Base-by-base conservation (phyloP, 768 basidiomycete genomes). In the Tulasnella sp. region DNA sequence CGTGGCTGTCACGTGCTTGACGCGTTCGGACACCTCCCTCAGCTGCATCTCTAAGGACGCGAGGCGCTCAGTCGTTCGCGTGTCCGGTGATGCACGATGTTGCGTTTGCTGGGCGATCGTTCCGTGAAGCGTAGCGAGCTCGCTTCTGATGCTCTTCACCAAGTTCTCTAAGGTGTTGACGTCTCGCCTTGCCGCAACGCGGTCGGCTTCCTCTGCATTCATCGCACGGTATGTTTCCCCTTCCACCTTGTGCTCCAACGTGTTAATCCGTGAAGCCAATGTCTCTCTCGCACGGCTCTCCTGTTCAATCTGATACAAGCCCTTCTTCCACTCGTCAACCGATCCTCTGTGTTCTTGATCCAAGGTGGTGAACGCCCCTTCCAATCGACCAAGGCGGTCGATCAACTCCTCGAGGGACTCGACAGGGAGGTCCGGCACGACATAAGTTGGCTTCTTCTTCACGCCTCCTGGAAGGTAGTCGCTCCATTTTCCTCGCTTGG, bases 321-420 rank as follows among this genome's bases (percentile, higher is more conserved):
- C 80, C 29, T 76, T 77, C 24, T 85, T 83, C 21, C 79, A 71
- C 61, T 78, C 77, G 4, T 71, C 66, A 30, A 48, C 23, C 3
- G 53, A 41, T 15, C 42, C 43, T 21, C 63, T 60, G 19, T 63
- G 63, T 10, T 52, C 53, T 77, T 76, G 3, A 73, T 58, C 27
- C 32, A 91, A 72, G 5, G 77, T 75, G 13, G 82, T 80, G 13
- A 88, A 72, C 1, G 77, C 81, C 24, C 71, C 75, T 69, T 90
- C 88, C 42, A 90, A 77, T 34, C 73, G 73, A 61, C 78, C 77
- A 11, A 91, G 70, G 8, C 87, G 80, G 5, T 75, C 73, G 2
- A 81, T 74, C 23, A 90, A 72, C 58, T 87, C 87, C 3, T 78
- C 77, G 19, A 88, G 72, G 68, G 87, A 78, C n/a, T 77, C 75